Conservation (phyloP, 768 basidiomycete species). For the Tremella fuciformis region DNA sequence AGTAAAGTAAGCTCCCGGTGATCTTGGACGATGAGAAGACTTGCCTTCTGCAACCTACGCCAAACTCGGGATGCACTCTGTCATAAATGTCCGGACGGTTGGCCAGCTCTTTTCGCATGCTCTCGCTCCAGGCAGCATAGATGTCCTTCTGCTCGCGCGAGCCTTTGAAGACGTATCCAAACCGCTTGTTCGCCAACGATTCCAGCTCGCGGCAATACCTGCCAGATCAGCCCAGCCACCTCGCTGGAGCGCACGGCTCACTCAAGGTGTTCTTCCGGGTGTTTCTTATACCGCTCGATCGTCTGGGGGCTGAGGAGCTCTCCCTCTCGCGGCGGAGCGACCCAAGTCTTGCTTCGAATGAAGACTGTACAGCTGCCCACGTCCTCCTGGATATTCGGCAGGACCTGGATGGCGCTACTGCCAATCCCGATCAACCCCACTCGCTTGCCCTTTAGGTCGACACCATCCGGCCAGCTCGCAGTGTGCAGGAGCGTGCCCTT, state of each 20-base stretch:
- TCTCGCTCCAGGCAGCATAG: conserved; percentile 19
- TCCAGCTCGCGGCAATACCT: conserved; percentile 8
- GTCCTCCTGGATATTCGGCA: conserved; percentile 25
- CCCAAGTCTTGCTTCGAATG: conserved; percentile 13
- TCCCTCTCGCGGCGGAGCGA: too few species aligned
- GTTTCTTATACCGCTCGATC: too few species aligned
- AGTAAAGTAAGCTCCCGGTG: too few species aligned
- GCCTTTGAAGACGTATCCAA: conserved; percentile 24
- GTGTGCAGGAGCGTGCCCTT: conserved; percentile 63
- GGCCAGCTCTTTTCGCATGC: conserved; percentile 10
- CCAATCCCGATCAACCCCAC: conserved; percentile 46
- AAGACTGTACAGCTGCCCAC: conserved; percentile 14
- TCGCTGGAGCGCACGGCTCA: too few species aligned
- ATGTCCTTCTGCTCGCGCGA: conserved; percentile 18
- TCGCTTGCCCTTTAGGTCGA: conserved; percentile 37
- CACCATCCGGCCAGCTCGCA: conserved; percentile 58
- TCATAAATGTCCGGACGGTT: conserved; percentile 20
- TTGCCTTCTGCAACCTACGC: conserved; percentile 24
- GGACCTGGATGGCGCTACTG: conserved; percentile 27
- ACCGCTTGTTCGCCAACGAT: conserved; percentile 20
- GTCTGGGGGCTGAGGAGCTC: too few species aligned
- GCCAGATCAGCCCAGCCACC: too few species aligned
- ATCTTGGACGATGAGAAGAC: too few species aligned
- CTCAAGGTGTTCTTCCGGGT: too few species aligned
- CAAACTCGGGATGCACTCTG: conserved; percentile 30